Evolutionary conservation across 768 basidiomycete species (phyloP).

Genomic region (Tricholoma saponaceum): DNA sequence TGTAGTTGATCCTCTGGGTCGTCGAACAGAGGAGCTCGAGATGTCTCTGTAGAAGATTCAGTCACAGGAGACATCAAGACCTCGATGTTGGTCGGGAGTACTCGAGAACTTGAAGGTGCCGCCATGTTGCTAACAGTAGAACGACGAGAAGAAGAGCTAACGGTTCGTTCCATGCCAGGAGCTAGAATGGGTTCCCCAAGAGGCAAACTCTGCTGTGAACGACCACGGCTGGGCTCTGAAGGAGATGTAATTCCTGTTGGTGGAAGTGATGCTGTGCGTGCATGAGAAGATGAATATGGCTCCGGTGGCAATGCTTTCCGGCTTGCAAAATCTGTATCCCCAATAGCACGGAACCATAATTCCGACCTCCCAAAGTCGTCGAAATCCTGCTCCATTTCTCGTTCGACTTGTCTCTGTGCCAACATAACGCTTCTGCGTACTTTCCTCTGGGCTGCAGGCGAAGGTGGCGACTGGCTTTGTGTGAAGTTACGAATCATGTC

Average conservation of each 20-base stretch:
- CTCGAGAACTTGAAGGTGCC: constrained; percentile 12
- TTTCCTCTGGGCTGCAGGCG: constrained; percentile 40
- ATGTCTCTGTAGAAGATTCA: constrained; percentile 45
- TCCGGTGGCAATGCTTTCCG: neutral
- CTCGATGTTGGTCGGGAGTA: constrained; percentile 61
- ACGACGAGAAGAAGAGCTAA: constrained; percentile 35
- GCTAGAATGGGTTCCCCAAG: constrained; percentile 30
- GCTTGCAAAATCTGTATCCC: constrained; percentile 52
- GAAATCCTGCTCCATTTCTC: constrained; percentile 90
- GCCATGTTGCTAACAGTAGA: constrained; percentile 24
- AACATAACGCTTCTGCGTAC: constrained; percentile 79
- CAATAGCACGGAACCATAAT: constrained; percentile 86
- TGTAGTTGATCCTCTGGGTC: constrained; percentile 72
- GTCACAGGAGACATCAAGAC: constrained; percentile 75
- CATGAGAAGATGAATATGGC: neutral
- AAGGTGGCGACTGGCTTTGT: constrained; percentile 40
- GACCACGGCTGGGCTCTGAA: constrained; percentile 10
- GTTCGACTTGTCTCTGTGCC: constrained; percentile 82
- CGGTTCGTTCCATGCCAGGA: constrained; percentile 35
- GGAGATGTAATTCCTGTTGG: constrained; percentile 4
- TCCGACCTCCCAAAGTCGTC: constrained; percentile 85
- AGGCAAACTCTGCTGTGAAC: constrained; percentile 8
- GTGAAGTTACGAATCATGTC: constrained; percentile 68
- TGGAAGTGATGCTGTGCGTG: constrained; percentile 2
- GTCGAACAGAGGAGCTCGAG: constrained; percentile 75